Percentiles rank a stretch among this genome's conserved stretches.
phyloP scores from a whole-genome alignment of 495 filamentous ascomycete genomes.

The Friedmanniomyces simplex region DNA sequence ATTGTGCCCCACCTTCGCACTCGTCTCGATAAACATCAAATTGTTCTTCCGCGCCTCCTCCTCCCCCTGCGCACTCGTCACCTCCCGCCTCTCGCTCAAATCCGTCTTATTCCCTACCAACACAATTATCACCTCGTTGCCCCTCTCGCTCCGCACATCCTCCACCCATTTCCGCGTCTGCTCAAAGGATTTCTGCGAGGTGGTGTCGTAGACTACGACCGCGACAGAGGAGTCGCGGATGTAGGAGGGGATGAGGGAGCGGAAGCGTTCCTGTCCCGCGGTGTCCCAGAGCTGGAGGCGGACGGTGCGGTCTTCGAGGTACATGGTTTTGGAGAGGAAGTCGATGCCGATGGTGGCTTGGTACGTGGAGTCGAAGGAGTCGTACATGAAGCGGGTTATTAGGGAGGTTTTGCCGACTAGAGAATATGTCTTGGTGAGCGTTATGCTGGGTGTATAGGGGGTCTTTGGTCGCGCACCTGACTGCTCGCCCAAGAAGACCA shows the following conservation, averaged over 20 bases:
- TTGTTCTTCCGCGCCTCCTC: constrained; percentile 97
- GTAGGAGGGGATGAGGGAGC: constrained; percentile 92
- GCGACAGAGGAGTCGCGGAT: constrained; percentile 95
- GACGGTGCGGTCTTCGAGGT: constrained; percentile 95
- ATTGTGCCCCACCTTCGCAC: constrained; percentile 95
- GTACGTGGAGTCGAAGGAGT: constrained; percentile 99
- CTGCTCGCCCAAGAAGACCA: constrained; percentile 96
- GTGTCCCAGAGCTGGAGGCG: constrained; percentile 98
- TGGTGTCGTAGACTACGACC: constrained; percentile 97
- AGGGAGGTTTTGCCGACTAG: constrained; percentile 95
- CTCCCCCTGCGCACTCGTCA: constrained; percentile 87
- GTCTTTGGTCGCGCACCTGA: constrained; percentile 57
- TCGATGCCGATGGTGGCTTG: constrained; percentile 99
- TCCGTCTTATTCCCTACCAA: constrained; percentile 99
- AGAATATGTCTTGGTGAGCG: not conserved
- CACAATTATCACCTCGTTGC: constrained; percentile 97
- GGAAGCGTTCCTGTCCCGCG: constrained; percentile 92
- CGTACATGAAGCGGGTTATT: constrained; percentile 99
- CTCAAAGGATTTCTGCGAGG: constrained; percentile 90
- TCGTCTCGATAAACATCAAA: constrained; percentile 97
- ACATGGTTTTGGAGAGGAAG: constrained; percentile 99
- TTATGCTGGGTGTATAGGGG: not conserved
- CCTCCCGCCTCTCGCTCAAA: constrained; percentile 92
- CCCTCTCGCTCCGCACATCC: constrained; percentile 90
- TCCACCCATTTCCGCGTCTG: constrained; percentile 99